Evolutionary conservation across 352 stramenopile genomes (phyloP).

Genomic region (Globisporangium nagaii): DNA sequence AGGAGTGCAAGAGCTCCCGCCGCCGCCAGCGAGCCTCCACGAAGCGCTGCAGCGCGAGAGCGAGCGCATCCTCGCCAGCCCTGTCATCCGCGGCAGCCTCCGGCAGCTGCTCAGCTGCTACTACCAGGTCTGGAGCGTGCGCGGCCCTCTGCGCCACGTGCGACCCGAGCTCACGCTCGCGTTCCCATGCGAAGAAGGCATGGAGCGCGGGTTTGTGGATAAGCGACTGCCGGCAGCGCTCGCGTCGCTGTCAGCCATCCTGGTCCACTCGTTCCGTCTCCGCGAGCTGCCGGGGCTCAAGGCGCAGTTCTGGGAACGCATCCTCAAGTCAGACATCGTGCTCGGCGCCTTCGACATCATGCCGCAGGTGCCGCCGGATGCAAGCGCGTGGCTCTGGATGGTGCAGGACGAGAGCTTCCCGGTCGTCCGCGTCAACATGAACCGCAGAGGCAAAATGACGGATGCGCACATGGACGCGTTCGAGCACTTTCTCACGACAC

Average conservation of each 20-base stretch:
- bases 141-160: not conserved
- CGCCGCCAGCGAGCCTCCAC: not conserved
- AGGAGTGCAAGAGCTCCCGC: too few species aligned
- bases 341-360: too few species aligned
- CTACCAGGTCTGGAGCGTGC: not conserved
- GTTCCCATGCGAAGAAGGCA: not conserved
- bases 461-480: not conserved
- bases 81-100: not conserved
- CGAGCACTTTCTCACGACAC: not conserved
- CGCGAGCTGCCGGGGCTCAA: not conserved
- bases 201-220: not conserved
- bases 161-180: not conserved
- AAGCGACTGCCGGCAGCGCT: not conserved
- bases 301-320: not conserved
- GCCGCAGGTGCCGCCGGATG: too few species aligned
- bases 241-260: not conserved
- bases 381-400: constrained; percentile 2
- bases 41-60: not conserved
- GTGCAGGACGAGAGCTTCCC: not conserved
- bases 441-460: not conserved
- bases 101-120: not conserved
- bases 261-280: not conserved
- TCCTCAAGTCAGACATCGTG: not conserved
- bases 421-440: not conserved
- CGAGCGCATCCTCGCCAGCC: not conserved